Percentiles rank a stretch among this genome's conserved stretches.
phyloP scores from a whole-genome alignment of 2,329 filamentous ascomycete genomes.

The Pyrenophora seminiperda region DNA sequence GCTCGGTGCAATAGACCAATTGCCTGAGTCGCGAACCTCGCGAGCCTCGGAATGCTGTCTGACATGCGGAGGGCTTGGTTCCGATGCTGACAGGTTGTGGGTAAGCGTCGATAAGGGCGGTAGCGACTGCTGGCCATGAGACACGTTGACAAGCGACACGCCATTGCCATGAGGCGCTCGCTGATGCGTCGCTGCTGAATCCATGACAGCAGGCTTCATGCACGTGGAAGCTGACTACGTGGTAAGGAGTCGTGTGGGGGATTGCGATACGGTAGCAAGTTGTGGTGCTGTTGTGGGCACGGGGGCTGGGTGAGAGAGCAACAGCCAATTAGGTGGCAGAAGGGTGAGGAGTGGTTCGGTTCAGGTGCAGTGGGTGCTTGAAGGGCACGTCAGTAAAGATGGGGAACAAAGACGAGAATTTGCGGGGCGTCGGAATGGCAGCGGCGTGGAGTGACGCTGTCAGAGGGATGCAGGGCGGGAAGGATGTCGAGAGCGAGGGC shows the following conservation, averaged over 20 bases:
- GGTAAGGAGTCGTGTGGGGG: neutral
- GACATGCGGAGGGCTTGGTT: conserved; percentile 41
- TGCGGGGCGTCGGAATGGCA: conserved; percentile 17
- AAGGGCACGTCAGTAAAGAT: conserved; percentile 12
- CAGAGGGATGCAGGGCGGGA: conserved; percentile 15
- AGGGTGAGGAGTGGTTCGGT: conserved; percentile 3
- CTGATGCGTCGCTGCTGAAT: conserved; percentile 36
- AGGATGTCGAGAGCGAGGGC: conserved; percentile 15
- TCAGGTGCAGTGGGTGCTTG: conserved; percentile 1
- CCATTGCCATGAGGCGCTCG: conserved; percentile 20
- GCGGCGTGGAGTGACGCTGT: conserved; percentile 22
- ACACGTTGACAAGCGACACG: conserved; percentile 27
- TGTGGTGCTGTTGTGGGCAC: conserved; percentile 2
- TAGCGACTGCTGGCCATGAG: conserved; percentile 43
- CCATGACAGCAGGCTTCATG: conserved; percentile 29
- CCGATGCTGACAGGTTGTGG: conserved; percentile 38
- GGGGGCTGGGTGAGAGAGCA: conserved; percentile 21
- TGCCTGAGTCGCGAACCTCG: conserved; percentile 62
- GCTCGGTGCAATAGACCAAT: conserved; percentile 64
- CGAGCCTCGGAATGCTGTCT: conserved; percentile 52
- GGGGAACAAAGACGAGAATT: conserved; percentile 9
- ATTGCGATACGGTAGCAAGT: conserved; percentile 4
- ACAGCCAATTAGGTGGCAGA: conserved; percentile 13
- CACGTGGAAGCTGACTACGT: conserved; percentile 1
- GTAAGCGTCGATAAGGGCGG: conserved; percentile 48